A percentile compares a stretch with the other conserved stretches of the same genome.
Evolutionary conservation across 2,329 filamentous ascomycete species (phyloP).

Genomic region (Clarireedia monteithiana): DNA sequence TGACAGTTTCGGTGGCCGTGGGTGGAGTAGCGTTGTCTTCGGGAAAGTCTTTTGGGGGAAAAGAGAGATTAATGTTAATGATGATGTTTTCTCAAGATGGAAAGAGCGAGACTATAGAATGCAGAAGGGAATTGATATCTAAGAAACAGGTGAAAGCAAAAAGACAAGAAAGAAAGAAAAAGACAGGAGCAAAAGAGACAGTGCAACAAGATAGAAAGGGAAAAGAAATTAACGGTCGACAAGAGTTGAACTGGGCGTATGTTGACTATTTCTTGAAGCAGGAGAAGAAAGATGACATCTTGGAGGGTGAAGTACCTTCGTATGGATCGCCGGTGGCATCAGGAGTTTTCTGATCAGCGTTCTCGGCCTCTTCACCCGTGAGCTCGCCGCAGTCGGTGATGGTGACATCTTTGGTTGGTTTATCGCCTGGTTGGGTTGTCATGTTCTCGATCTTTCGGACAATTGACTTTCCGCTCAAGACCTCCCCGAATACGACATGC

Average conservation of each 20-base stretch:
- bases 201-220: neutral
- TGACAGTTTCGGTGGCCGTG: constrained; percentile 60
- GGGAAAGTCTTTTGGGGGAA: constrained; percentile 58
- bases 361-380: constrained; percentile 58
- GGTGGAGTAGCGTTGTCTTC: constrained; percentile 63
- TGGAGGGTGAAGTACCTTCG: constrained; percentile 39
- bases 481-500: constrained; percentile 94
- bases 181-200: neutral
- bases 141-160: neutral
- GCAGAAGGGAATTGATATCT: no score
- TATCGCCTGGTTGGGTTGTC: constrained; percentile 66
- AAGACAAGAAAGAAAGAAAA: neutral
- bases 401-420: constrained; percentile 63
- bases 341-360: constrained; percentile 58
- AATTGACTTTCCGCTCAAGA: constrained; percentile 85
- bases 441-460: constrained; percentile 86
- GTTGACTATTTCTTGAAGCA: constrained; percentile 4
- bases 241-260: neutral
- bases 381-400: constrained; percentile 86
- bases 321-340: constrained; percentile 85
- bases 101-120: no score
- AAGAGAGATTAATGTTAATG: neutral
- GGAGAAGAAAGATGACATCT: constrained; percentile 1
- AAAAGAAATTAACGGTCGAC: neutral
- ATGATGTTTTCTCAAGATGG: neutral